phyloP scores from a whole-genome alignment of 495 filamentous ascomycete species.

The Friedmanniomyces endolithicus region DNA sequence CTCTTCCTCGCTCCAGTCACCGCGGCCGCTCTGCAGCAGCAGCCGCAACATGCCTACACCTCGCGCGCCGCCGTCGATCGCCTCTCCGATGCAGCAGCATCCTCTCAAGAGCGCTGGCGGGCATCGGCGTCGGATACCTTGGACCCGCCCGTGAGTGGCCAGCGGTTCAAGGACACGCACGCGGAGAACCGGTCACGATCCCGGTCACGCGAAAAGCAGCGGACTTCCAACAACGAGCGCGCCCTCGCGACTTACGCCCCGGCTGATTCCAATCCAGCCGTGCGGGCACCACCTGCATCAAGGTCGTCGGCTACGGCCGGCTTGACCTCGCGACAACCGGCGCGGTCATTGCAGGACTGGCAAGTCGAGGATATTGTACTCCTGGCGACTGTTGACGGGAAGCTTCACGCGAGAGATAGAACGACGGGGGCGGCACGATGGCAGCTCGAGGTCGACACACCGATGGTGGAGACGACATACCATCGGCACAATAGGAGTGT shows the following conservation, averaged over 20 bases:
- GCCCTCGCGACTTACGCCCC: conserved; percentile 90
- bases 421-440: conserved; percentile 72
- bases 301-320: conserved; percentile 50
- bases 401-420: conserved; percentile 82
- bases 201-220: conserved; percentile 9
- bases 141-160: conserved; percentile 26
- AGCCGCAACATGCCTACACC: conserved; percentile 20
- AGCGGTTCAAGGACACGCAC: conserved; percentile 7
- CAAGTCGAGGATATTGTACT: conserved; percentile 99
- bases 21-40: conserved; percentile 32
- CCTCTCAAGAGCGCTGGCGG: conserved; percentile 6
- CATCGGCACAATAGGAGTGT: conserved; percentile 57
- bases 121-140: conserved; percentile 21
- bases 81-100: conserved; percentile 21
- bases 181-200: conserved; percentile 26
- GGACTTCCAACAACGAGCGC: conserved; percentile 65
- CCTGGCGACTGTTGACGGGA: conserved; percentile 97
- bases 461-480: conserved; percentile 83
- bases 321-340: conserved; percentile 67
- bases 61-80: conserved; percentile 1
- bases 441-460: conserved; percentile 68
- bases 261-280: conserved; percentile 37
- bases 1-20: conserved; percentile 23
- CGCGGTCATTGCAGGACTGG: conserved; percentile 96
- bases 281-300: conserved; percentile 40